Conservation (phyloP, 257 asterid species). For the Fraxinus americana region DNA sequence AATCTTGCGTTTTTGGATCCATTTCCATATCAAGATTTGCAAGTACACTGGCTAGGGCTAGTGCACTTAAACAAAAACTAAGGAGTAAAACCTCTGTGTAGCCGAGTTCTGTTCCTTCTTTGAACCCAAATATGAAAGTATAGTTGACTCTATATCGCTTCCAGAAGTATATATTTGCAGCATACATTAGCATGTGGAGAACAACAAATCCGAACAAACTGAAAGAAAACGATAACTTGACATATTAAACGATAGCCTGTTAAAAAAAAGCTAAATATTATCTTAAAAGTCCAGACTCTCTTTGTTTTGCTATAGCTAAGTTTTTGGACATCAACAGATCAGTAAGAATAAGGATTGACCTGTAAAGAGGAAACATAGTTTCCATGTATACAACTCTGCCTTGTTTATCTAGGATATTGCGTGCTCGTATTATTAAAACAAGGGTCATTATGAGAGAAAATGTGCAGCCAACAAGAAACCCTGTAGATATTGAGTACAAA, state of each 20-base stretch:
- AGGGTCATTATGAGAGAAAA: conserved; percentile 51
- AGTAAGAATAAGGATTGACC: conserved; percentile 27
- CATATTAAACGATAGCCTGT: neutral
- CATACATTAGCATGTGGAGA: conserved; percentile 54
- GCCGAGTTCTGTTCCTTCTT: conserved; percentile 53
- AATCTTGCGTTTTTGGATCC: conserved; percentile 49
- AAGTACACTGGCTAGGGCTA: conserved; percentile 49
- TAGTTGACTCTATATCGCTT: conserved; percentile 51
- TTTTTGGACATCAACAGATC: conserved; percentile 1
- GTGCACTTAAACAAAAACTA: conserved; percentile 39
- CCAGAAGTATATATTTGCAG: conserved; percentile 54
- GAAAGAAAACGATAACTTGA: conserved; percentile 10
- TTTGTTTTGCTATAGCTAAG: neutral
- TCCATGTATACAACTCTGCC: conserved; percentile 54
- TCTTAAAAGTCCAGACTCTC: neutral
- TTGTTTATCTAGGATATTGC: conserved; percentile 34
- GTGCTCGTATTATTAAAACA: conserved; percentile 41
- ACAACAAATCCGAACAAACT: conserved; percentile 61
- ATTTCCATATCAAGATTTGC: conserved; percentile 66
- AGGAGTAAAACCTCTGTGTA: conserved; percentile 48
- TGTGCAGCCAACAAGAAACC: conserved; percentile 58
- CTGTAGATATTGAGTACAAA: conserved; percentile 29
- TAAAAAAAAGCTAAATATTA: neutral
- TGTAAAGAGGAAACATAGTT: conserved; percentile 66
- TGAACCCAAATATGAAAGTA: conserved; percentile 53